Base-by-base conservation (phyloP, 768 basidiomycete species). In the Tricholoma flavovirens region DNA sequence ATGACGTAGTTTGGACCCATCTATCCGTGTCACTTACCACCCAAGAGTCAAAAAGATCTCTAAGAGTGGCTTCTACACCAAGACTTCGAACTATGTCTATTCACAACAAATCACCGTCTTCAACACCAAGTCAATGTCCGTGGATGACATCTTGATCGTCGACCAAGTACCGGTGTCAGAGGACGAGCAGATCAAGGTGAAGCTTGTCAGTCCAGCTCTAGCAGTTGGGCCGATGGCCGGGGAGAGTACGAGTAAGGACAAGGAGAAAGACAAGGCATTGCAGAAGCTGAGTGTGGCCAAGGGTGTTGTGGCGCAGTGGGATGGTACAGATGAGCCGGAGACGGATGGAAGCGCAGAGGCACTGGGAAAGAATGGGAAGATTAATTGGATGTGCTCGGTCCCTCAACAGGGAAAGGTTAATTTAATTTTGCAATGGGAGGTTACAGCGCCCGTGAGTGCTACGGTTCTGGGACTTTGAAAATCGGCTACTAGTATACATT, bases 1-100 rank as follows among this genome's bases (percentile, higher is more conserved):
- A 10, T 32, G 1, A n/a, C n/a, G 3, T 43, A 77, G 75, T 5
- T 52, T 75, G 8, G 75, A 78, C 56, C 68, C 73, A 3, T 69
- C 73, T 2, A 62, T 77, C 51, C 72, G 72, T 1, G 55, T 75
- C 32, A 71, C 69, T 4, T 76, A 77, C 58, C 73, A 73, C 54
- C 71, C 73, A 2, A 62, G 64, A 21, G 62, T 62, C 56, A 72
- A 71, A 53, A 74, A 71, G 42, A 55, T 60, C 11, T 65, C 69
- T 0, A 59, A 69, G 32, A 64, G 71, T 1, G 74, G 73, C 0
- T 69, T 75, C 48, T 71, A 71, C 60, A 63, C 48, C 46, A 75
- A 76, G 54, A 64, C 66, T 5, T 58, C 59, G 2, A 69, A 59
- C 7, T 61, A 68, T 11, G 53, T 64, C 11, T 71, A 62, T 60